Percentiles rank a stretch among this genome's conserved stretches.
These are phyloP conservation scores for Dioszegia crocea DNA, from an alignment of 768 basidiomycete genomes.

Conservation along the genomic window DNA sequence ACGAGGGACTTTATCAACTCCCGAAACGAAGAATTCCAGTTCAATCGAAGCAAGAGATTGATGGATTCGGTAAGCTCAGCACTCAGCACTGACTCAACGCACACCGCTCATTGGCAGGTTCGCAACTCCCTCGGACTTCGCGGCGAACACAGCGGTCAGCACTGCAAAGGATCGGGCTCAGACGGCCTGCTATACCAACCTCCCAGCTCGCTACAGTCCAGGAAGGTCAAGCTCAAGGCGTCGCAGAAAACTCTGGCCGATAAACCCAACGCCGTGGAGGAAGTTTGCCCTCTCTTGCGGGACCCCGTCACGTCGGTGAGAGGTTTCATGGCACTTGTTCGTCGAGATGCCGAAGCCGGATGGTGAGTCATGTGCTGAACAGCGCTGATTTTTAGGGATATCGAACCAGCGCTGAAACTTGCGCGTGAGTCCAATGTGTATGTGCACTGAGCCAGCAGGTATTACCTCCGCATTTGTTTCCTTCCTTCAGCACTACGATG, in stretches of 20 bases:
- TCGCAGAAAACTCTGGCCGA: not conserved
- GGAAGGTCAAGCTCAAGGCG: not conserved
- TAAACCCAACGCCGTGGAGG: constrained; percentile 5
- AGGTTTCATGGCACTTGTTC: constrained; percentile 37
- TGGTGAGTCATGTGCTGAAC: constrained; percentile 10
- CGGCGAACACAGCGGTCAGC: constrained; percentile 13
- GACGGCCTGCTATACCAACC: constrained; percentile 10
- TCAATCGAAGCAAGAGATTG: constrained; percentile 22
- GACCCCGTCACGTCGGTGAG: constrained; percentile 24
- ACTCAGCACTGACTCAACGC: not conserved
- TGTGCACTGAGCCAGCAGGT: constrained; percentile 9
- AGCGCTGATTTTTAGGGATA: constrained; percentile 24
- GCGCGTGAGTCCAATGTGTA: constrained; percentile 15
- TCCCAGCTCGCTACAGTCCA: constrained; percentile 2
- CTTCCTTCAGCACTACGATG: constrained; percentile 26
- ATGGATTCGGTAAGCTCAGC: constrained; percentile 24
- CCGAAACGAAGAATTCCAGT: constrained; percentile 25
- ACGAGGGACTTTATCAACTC: constrained; percentile 34
- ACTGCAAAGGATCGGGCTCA: constrained; percentile 27
- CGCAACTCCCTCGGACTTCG: constrained; percentile 23
- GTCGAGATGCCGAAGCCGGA: constrained; percentile 26
- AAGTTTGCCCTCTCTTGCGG: constrained; percentile 28
- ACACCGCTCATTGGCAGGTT: constrained; percentile 12
- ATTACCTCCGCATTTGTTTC: constrained; percentile 34
- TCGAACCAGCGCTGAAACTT: constrained; percentile 29